These are phyloP conservation scores for Exophiala calicioides DNA, from an alignment of 2,329 filamentous ascomycete species.

Conservation along the genomic window DNA sequence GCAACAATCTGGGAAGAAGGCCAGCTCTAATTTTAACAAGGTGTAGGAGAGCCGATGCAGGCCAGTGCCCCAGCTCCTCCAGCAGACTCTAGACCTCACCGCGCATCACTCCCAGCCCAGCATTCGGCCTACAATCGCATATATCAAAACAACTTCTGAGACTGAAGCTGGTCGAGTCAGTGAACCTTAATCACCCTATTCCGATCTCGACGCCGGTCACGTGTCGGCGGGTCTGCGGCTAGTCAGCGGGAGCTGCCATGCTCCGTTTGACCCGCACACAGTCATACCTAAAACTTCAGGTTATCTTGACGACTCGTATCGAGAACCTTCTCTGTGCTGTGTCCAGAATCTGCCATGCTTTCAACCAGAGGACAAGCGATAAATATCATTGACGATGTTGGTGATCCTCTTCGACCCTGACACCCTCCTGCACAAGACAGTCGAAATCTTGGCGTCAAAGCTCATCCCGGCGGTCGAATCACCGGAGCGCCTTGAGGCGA, in stretches of 20 bases:
- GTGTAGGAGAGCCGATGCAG: conserved; percentile 7
- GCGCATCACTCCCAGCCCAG: conserved; percentile 11
- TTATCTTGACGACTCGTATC: conserved; percentile 2
- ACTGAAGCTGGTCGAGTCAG: too few species aligned
- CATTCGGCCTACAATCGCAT: conserved; percentile 7
- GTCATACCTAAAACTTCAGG: conserved; percentile 4
- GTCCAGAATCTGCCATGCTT: conserved; percentile 12
- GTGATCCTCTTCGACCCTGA: conserved; percentile 31
- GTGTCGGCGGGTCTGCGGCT: too few species aligned
- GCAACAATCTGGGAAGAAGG: neutral
- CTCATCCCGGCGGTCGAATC: conserved; percentile 30
- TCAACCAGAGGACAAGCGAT: neutral
- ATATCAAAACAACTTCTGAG: conserved; percentile 8
- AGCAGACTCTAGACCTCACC: conserved; percentile 2
- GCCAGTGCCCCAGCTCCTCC: conserved; percentile 4
- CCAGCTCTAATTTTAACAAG: conserved; percentile 1
- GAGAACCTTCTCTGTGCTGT: neutral
- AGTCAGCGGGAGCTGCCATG: too few species aligned
- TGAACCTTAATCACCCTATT: too few species aligned
- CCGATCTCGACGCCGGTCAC: too few species aligned
- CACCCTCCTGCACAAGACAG: conserved; percentile 30
- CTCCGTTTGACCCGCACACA: too few species aligned
- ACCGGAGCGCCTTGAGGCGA: conserved; percentile 28
- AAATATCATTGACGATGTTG: conserved; percentile 25
- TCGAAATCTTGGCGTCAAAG: conserved; percentile 30